Evolutionary conservation across 371 early-diverging fungal species (phyloP).

Genomic region (Mycotypha africana): DNA sequence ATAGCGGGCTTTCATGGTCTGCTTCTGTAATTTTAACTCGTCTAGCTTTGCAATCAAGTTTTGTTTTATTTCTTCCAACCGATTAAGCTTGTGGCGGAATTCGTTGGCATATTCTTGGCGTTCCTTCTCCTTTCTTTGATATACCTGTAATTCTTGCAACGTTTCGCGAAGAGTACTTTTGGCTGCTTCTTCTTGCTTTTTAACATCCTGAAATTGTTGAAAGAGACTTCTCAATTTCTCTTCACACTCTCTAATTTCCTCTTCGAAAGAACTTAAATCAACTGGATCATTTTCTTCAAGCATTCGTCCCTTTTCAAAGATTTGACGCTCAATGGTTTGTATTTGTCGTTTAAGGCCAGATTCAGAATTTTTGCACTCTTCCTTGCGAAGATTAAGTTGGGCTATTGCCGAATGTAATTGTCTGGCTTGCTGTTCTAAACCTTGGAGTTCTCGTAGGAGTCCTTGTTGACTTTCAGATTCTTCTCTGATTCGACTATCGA

Average conservation of each 20-base stretch:
- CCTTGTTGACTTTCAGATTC: background rate
- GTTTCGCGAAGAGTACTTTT: background rate
- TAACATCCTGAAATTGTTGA: constrained; percentile 12
- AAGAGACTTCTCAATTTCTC: constrained; percentile 4
- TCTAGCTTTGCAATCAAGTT: background rate
- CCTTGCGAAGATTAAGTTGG: background rate
- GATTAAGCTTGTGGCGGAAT: background rate
- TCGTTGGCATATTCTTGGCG: background rate
- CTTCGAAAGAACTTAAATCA: constrained; percentile 51
- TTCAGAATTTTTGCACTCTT: background rate
- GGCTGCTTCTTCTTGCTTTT: background rate
- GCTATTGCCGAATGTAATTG: background rate
- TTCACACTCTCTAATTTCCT: constrained; percentile 23
- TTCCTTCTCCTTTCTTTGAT: constrained; percentile 9
- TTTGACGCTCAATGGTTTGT: background rate
- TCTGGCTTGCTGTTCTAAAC: background rate
- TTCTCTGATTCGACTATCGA: constrained; percentile 28
- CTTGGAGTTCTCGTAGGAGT: background rate
- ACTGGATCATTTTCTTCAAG: constrained; percentile 64
- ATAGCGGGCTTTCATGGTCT: background rate
- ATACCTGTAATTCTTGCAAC: constrained; percentile 2
- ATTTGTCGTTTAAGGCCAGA: constrained; percentile 1
- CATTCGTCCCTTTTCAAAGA: constrained; percentile 29
- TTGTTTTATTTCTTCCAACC: constrained; percentile 3
- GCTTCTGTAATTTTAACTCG: background rate